Conservation (phyloP, 345 rosid species). For the rapeseed (Brassica napus) region Da-Ae NC_063449.1:40795501-40796000, state of each 20-base stretch:
- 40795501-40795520: not conserved
- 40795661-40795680: conserved; percentile 13
- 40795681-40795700: conserved; percentile 12
- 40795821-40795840: too few species aligned
- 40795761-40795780: too few species aligned
- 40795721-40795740: not conserved
- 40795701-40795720: conserved; percentile 31
- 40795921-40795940: conserved; percentile 55
- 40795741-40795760: not conserved
- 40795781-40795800: too few species aligned
- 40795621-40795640: conserved; percentile 19
- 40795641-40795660: conserved; percentile 40
- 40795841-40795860: too few species aligned
- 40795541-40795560: not conserved
- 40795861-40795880: conserved; percentile 25
- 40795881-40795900: conserved; percentile 37
- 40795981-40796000: conserved; percentile 49
- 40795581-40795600: not conserved
- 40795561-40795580: too few species aligned
- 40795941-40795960: conserved; percentile 40
- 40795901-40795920: conserved; percentile 47
- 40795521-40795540: not conserved
- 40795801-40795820: too few species aligned
- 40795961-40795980: conserved; percentile 45
- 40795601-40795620: not conserved